Evolutionary conservation across 2,329 filamentous ascomycete species (phyloP).

Genomic region (Xylariales sp.): DNA sequence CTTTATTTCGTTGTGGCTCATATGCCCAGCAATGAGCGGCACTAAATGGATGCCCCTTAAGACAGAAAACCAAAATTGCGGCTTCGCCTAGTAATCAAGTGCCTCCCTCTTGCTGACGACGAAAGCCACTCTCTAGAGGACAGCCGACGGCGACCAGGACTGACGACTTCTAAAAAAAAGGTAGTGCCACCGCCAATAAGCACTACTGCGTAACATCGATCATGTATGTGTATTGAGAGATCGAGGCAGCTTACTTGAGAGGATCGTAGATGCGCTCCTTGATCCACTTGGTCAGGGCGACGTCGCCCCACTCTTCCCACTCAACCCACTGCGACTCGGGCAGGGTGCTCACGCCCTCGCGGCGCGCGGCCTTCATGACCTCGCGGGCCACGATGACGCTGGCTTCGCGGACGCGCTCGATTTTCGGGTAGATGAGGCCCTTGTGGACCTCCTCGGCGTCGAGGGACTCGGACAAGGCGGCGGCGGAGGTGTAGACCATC

Average conservation of each 20-base stretch:
- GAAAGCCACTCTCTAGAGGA: too few relatives aligned
- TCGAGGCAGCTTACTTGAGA: slow-evolving; percentile 28
- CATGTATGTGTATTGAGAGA: too few relatives aligned
- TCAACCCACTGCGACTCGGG: slow-evolving; percentile 66
- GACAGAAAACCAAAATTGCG: too few relatives aligned
- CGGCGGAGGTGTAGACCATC: slow-evolving; percentile 95
- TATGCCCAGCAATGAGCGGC: too few relatives aligned
- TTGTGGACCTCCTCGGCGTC: slow-evolving; percentile 76
- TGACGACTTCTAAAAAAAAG: too few relatives aligned
- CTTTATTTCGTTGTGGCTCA: too few relatives aligned
- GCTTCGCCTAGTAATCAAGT: too few relatives aligned
- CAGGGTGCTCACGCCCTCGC: slow-evolving; percentile 69
- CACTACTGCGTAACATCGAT: too few relatives aligned
- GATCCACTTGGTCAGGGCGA: slow-evolving; percentile 56
- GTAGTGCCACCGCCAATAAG: too few relatives aligned
- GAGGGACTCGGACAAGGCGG: slow-evolving; percentile 72
- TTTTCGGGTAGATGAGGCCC: slow-evolving; percentile 85
- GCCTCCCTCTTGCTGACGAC: too few relatives aligned
- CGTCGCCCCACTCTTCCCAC: slow-evolving; percentile 69
- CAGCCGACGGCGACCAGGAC: too few relatives aligned
- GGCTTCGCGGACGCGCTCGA: slow-evolving; percentile 88
- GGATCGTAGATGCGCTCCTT: slow-evolving; percentile 59
- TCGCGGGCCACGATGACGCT: slow-evolving; percentile 81
- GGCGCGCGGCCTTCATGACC: slow-evolving; percentile 87
- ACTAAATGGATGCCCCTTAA: too few relatives aligned